These are phyloP conservation scores for Rhodosporidiobolus odoratus DNA, from an alignment of 768 basidiomycete genomes.

Conservation along the genomic window DNA sequence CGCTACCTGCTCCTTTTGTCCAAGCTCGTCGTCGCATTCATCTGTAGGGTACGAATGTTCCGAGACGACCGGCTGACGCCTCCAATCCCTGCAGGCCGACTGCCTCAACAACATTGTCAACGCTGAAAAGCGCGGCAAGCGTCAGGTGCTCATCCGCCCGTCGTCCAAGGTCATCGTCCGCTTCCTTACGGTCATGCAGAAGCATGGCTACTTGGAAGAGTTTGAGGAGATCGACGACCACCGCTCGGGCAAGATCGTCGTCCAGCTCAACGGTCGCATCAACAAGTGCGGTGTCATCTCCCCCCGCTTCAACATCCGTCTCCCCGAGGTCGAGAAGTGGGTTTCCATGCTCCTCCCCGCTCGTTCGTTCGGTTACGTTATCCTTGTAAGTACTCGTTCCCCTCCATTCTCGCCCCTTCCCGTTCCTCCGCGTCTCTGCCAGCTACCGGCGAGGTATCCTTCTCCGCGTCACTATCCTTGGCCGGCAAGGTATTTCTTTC, in stretches of 20 bases:
- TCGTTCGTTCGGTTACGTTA: conserved; percentile 93
- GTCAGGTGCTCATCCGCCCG: conserved; percentile 95
- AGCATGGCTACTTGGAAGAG: conserved; percentile 98
- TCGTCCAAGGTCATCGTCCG: conserved; percentile 97
- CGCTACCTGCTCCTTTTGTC: neutral
- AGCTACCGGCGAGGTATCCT: too few species aligned
- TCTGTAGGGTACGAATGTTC: too few species aligned
- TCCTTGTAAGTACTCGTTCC: conserved; percentile 61
- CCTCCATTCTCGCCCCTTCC: neutral
- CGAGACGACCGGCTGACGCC: neutral
- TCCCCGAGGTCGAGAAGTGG: conserved; percentile 87
- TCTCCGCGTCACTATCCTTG: neutral
- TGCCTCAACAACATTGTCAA: conserved; percentile 63
- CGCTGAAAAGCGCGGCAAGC: conserved; percentile 98
- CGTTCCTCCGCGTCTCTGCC: neutral
- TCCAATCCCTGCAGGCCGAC: conserved; percentile 76
- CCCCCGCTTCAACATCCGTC: conserved; percentile 96
- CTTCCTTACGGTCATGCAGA: conserved; percentile 97
- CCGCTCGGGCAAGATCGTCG: conserved; percentile 93
- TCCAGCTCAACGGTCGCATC: conserved; percentile 94
- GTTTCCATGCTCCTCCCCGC: conserved; percentile 94
- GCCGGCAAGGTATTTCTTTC: too few species aligned
- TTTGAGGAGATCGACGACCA: conserved; percentile 77
- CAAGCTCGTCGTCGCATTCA: neutral
- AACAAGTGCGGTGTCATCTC: conserved; percentile 99